Percentiles rank a stretch among this genome's conserved stretches.
phyloP scores from a whole-genome alignment of 164 flowering plant species.

The Amborella trichopoda region DNA sequence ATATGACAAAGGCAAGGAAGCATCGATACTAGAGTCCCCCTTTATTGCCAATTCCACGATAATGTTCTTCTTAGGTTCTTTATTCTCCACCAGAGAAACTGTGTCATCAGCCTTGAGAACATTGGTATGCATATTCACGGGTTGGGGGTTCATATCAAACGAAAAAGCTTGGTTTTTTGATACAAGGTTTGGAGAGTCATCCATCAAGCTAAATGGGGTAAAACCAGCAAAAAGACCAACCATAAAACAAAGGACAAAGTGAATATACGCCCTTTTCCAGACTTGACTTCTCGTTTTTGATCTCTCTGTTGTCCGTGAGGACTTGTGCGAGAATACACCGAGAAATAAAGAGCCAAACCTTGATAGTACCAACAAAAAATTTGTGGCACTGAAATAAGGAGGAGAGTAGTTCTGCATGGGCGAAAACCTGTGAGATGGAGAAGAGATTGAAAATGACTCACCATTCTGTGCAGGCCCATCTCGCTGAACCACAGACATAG shows the following conservation, averaged over 20 bases:
- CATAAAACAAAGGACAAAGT: slow-evolving; percentile 48
- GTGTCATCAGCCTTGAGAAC: slow-evolving; percentile 7
- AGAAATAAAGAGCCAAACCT: slow-evolving; percentile 25
- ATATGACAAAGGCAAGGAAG: too few species aligned
- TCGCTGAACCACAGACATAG: slow-evolving; percentile 61
- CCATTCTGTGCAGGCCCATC: slow-evolving; percentile 36
- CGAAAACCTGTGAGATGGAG: slow-evolving; percentile 62
- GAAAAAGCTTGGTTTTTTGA: slow-evolving; percentile 39
- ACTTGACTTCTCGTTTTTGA: slow-evolving; percentile 39
- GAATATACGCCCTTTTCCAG: slow-evolving; percentile 56
- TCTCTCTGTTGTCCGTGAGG: slow-evolving; percentile 47
- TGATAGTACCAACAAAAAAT: slow-evolving; percentile 20
- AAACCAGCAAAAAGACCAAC: slow-evolving; percentile 61
- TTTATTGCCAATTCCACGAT: neutral
- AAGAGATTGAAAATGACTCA: slow-evolving; percentile 37
- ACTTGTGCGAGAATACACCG: slow-evolving; percentile 34
- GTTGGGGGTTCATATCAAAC: slow-evolving; percentile 22
- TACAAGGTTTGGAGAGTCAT: slow-evolving; percentile 22
- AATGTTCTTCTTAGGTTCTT: slow-evolving; percentile 1
- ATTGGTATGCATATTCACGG: slow-evolving; percentile 9
- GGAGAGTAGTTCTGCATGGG: slow-evolving; percentile 25
- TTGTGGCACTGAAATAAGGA: slow-evolving; percentile 20
- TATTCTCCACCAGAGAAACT: slow-evolving; percentile 3
- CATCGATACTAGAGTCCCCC: too few species aligned
- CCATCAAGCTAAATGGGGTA: slow-evolving; percentile 37